Evolutionary conservation across 768 basidiomycete genomes (phyloP).

Genomic region (Candolleomyces eurysporus): DNA sequence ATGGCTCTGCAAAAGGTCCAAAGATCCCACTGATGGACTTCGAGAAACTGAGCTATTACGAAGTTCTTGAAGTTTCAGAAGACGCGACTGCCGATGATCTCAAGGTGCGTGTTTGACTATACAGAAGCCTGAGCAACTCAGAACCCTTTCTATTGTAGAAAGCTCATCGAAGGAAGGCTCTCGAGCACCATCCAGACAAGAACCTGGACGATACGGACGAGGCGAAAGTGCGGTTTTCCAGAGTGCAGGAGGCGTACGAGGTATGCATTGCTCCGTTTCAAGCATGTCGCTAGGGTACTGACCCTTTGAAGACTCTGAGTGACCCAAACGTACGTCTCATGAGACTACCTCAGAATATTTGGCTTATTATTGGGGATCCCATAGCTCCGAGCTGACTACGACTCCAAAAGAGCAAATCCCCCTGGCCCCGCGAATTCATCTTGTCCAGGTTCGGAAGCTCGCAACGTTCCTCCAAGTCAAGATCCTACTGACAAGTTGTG

Average conservation of each 20-base stretch:
- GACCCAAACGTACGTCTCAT: background rate
- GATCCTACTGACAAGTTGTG: background rate
- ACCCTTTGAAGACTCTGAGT: constrained; percentile 1
- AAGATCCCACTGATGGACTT: background rate
- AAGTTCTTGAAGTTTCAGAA: constrained; percentile 17
- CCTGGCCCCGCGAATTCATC: too few species aligned
- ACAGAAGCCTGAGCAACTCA: background rate
- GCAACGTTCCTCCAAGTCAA: background rate
- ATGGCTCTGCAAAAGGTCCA: background rate
- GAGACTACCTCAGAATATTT: background rate
- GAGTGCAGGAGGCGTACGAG: constrained; percentile 78
- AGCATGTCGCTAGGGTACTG: background rate
- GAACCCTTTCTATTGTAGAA: constrained; percentile 32
- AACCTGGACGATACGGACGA: constrained; percentile 66
- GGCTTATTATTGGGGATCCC: background rate
- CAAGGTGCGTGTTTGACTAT: constrained; percentile 10
- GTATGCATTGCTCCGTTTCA: constrained; percentile 19
- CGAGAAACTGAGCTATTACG: constrained; percentile 19
- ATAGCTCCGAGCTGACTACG: background rate
- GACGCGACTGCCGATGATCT: constrained; percentile 18
- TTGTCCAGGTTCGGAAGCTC: background rate
- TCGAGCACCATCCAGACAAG: constrained; percentile 68
- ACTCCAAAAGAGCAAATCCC: background rate
- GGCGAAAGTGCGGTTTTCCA: constrained; percentile 65
- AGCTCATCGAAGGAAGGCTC: constrained; percentile 63